A percentile compares a stretch with the other conserved stretches of the same genome.
Conservation (phyloP, 2,329 filamentous ascomycete species). For the Coniosporium tulheliwenetii region DNA sequence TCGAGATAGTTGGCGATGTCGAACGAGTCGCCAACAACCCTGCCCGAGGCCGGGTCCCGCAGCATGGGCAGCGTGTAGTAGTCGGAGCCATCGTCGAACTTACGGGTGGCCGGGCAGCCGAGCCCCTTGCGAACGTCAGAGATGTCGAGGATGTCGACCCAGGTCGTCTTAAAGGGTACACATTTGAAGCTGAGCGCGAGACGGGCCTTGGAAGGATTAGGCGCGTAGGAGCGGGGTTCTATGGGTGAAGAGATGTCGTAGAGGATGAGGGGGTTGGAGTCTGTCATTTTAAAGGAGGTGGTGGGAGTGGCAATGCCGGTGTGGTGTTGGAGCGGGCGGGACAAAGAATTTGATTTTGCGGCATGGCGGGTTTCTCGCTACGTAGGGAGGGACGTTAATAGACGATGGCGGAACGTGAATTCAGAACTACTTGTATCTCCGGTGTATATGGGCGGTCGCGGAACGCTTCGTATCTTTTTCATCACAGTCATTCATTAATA, state of each 20-base stretch:
- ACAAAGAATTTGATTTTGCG: too few species aligned
- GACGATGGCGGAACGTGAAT: too few species aligned
- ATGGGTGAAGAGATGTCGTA: constrained; percentile 32
- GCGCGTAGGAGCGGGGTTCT: constrained; percentile 23
- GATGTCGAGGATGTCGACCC: constrained; percentile 39
- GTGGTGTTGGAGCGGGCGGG: too few species aligned
- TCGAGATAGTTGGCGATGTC: constrained; percentile 49
- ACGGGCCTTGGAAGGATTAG: constrained; percentile 37
- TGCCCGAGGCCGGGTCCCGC: constrained; percentile 24
- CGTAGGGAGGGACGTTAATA: too few species aligned
- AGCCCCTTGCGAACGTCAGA: constrained; percentile 30
- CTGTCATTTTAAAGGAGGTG: too few species aligned
- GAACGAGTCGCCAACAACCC: constrained; percentile 43
- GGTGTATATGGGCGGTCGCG: too few species aligned
- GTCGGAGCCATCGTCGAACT: constrained; percentile 39
- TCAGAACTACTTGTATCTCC: too few species aligned
- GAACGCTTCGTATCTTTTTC: too few species aligned
- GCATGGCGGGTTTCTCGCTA: too few species aligned
- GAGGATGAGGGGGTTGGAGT: constrained; percentile 18
- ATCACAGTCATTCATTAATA: too few species aligned
- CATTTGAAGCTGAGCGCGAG: constrained; percentile 33
- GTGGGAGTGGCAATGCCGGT: too few species aligned
- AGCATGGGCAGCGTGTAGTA: constrained; percentile 47
- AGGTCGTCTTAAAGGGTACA: constrained; percentile 32
- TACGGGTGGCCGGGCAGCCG: constrained; percentile 33